A percentile compares a stretch with the other conserved stretches of the same genome.
Conservation (phyloP, 306 rosid species). For the Quercus mongolica region DNA sequence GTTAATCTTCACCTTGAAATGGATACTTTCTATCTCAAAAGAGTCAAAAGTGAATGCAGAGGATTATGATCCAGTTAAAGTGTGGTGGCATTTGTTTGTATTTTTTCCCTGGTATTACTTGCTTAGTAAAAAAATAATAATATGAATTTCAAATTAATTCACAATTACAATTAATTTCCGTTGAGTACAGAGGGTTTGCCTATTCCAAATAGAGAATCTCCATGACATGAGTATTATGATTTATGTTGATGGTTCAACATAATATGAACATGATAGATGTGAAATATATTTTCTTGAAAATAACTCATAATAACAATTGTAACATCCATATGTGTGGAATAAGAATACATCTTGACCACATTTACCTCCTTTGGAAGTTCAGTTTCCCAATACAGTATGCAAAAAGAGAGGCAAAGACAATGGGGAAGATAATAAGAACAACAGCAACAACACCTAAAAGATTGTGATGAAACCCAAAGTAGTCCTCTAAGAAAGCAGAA, state of each 20-base stretch:
- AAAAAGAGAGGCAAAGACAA: slow-evolving; percentile 41
- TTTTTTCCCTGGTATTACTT: no score
- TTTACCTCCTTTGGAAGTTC: slow-evolving; percentile 53
- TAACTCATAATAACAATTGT: neutral
- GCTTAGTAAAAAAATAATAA: no score
- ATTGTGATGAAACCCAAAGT: slow-evolving; percentile 48
- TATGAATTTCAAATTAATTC: no score
- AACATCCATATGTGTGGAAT: neutral
- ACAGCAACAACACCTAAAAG: slow-evolving; percentile 39
- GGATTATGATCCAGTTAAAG: no score
- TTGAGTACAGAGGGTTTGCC: no score
- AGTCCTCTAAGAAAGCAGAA: slow-evolving; percentile 44
- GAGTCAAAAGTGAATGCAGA: no score
- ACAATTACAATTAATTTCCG: no score
- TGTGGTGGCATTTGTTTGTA: no score
- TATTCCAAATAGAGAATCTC: neutral
- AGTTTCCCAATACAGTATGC: slow-evolving; percentile 45
- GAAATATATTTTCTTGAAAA: neutral
- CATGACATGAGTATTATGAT: neutral
- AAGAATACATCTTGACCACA: neutral
- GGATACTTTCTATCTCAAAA: no score
- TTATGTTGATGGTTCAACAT: neutral
- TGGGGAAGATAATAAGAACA: slow-evolving; percentile 35
- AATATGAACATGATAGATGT: neutral
- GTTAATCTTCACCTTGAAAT: no score